A percentile compares a stretch with the other conserved stretches of the same genome.
phyloP scores from a whole-genome alignment of 805 yeast genomes.

The Schwanniomyces polymorphus region DNA sequence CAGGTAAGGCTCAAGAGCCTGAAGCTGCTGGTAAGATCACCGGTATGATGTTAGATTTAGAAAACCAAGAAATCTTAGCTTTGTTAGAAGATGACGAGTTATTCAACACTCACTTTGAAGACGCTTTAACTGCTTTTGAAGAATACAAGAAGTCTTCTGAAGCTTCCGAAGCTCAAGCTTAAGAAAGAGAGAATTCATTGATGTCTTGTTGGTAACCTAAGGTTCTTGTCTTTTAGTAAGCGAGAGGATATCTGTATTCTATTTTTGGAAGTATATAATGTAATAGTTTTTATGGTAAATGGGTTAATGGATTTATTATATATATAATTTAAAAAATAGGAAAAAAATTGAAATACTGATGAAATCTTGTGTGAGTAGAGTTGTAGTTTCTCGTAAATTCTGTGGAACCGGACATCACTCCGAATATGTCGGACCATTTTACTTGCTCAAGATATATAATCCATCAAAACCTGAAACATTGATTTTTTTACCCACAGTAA shows the following conservation, averaged over 20 bases:
- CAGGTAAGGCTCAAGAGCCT: slow-evolving; percentile 83
- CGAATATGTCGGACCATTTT: background rate
- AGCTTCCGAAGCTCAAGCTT: slow-evolving; percentile 19
- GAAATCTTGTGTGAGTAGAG: slow-evolving; percentile 1
- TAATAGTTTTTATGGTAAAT: slow-evolving; percentile 17
- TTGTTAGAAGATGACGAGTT: slow-evolving; percentile 87
- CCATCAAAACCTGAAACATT: background rate
- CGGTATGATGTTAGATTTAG: slow-evolving; percentile 97
- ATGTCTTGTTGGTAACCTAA: slow-evolving; percentile 1
- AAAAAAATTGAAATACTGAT: slow-evolving; percentile 16
- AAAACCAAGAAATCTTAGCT: slow-evolving; percentile 84
- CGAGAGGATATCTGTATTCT: slow-evolving; percentile 11
- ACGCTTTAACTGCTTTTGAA: slow-evolving; percentile 92
- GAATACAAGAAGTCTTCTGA: slow-evolving; percentile 70
- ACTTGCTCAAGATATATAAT: background rate
- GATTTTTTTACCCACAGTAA: background rate
- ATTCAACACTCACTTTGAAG: slow-evolving; percentile 88
- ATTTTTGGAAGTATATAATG: slow-evolving; percentile 20
- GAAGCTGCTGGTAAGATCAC: slow-evolving; percentile 98
- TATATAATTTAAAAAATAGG: slow-evolving; percentile 14
- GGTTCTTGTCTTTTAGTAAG: background rate
- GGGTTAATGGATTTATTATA: slow-evolving; percentile 25
- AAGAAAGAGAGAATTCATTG: slow-evolving; percentile 2
- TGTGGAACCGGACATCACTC: background rate
- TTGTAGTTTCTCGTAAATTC: background rate